phyloP scores from a whole-genome alignment of 179 eudicot species.

The Vitellaria paradoxa region DNA sequence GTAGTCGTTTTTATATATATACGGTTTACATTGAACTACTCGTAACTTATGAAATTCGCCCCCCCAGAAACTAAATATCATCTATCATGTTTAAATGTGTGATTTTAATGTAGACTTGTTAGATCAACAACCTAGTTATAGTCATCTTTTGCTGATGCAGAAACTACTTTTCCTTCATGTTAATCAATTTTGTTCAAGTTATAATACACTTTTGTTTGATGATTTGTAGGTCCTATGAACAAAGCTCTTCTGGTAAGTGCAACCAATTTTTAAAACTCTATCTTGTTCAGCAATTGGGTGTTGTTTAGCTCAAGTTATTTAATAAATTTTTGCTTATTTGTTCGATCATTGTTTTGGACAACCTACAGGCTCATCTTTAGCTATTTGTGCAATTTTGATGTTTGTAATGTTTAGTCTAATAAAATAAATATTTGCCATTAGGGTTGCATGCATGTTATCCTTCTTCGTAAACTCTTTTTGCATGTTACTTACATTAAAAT shows the following conservation, averaged over 20 bases:
- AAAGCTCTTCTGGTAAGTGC: conserved; percentile 63
- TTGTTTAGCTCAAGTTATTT: not conserved
- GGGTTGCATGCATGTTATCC: too few relatives aligned
- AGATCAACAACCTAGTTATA: not conserved
- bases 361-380: conserved; percentile 52
- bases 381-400: conserved; percentile 59
- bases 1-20: not conserved
- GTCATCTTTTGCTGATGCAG: not conserved
- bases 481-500: too few relatives aligned
- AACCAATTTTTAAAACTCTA: not conserved
- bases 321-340: conserved; percentile 1
- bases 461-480: too few relatives aligned
- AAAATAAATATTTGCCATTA: too few relatives aligned
- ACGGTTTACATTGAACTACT: too few relatives aligned
- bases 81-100: not conserved
- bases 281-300: too few relatives aligned
- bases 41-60: not conserved
- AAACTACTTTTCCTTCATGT: conserved; percentile 1
- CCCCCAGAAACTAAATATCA: too few relatives aligned
- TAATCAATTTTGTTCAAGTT: not conserved
- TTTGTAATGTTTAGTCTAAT: too few relatives aligned
- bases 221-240: conserved; percentile 64
- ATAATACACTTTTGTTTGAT: conserved; percentile 5
- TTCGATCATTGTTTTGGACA: not conserved
- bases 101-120: not conserved